These are phyloP conservation scores for Globisporangium radiosum DNA, from an alignment of 352 stramenopile genomes.

Conservation along the genomic window DNA sequence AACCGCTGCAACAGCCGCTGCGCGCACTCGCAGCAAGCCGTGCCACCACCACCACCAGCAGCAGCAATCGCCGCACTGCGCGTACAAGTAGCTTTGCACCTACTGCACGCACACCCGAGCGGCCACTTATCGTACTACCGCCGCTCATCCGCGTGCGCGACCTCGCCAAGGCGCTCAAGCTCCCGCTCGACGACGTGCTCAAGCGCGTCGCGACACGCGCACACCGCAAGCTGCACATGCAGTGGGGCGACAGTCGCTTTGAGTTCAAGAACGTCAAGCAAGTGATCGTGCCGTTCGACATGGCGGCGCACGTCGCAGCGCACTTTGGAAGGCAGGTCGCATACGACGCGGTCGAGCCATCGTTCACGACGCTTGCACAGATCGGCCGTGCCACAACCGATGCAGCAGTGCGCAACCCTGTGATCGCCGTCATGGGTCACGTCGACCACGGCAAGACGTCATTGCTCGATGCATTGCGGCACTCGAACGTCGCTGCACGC, in stretches of 20 bases:
- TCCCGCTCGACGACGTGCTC: conserved; percentile 65
- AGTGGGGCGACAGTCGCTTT: conserved; percentile 31
- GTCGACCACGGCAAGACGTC: conserved; percentile 99
- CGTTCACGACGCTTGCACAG: conserved; percentile 18
- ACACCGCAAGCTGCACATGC: conserved; percentile 55
- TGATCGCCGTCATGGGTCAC: conserved; percentile 99
- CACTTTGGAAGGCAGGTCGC: conserved; percentile 31
- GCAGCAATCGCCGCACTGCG: conserved; percentile 1
- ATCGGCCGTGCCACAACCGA: neutral
- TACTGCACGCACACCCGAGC: neutral
- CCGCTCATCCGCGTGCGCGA: conserved; percentile 69
- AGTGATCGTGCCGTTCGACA: conserved; percentile 58
- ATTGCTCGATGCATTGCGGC: conserved; percentile 95
- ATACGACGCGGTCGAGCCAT: conserved; percentile 63
- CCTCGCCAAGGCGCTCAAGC: conserved; percentile 61
- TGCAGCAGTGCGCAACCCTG: conserved; percentile 77
- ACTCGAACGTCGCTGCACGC: conserved; percentile 81
- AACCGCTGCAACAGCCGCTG: neutral
- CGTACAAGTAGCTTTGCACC: neutral
- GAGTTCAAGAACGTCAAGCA: conserved; percentile 79
- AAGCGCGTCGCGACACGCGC: conserved; percentile 46
- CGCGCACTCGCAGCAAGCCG: neutral
- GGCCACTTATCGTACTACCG: conserved; percentile 16
- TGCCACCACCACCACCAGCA: neutral
- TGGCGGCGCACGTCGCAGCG: conserved; percentile 47